Evolutionary conservation across 2,329 filamentous ascomycete genomes (phyloP).

Genomic region (Microsporum audouinii): DNA sequence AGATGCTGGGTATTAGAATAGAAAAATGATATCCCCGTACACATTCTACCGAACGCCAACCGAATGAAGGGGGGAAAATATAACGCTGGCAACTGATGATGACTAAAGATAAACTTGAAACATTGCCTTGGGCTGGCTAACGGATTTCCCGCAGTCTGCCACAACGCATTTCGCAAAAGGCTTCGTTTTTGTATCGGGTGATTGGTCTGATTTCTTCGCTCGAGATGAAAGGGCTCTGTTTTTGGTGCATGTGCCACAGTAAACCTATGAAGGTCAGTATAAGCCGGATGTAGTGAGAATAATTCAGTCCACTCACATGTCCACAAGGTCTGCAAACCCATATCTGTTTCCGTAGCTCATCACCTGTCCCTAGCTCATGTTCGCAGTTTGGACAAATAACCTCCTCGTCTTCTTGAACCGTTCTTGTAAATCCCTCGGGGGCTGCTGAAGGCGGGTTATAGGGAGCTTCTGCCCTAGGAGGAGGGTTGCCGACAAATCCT

Average conservation of each 20-base stretch:
- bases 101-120: slow-evolving; percentile 38
- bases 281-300: slow-evolving; percentile 5
- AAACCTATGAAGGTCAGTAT: slow-evolving; percentile 28
- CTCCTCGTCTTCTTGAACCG: slow-evolving; percentile 58
- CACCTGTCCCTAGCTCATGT: slow-evolving; percentile 68
- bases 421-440: slow-evolving; percentile 67
- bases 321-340: slow-evolving; percentile 88
- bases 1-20: background rate
- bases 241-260: slow-evolving; percentile 38
- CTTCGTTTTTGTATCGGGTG: slow-evolving; percentile 19
- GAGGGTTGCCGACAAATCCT: slow-evolving; percentile 27
- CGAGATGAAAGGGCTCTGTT: slow-evolving; percentile 28
- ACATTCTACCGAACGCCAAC: background rate
- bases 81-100: slow-evolving; percentile 11
- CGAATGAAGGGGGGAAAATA: slow-evolving; percentile 4
- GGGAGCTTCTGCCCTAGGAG: slow-evolving; percentile 17
- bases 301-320: slow-evolving; percentile 49
- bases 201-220: slow-evolving; percentile 23
- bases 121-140: slow-evolving; percentile 32
- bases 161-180: slow-evolving; percentile 37
- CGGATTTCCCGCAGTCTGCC: slow-evolving; percentile 29
- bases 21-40: background rate
- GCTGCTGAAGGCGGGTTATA: slow-evolving; percentile 56
- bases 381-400: slow-evolving; percentile 80
- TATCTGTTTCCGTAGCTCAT: slow-evolving; percentile 64